Evolutionary conservation across 805 yeast genomes (phyloP).

Genomic region (Candida oleophila): DNA sequence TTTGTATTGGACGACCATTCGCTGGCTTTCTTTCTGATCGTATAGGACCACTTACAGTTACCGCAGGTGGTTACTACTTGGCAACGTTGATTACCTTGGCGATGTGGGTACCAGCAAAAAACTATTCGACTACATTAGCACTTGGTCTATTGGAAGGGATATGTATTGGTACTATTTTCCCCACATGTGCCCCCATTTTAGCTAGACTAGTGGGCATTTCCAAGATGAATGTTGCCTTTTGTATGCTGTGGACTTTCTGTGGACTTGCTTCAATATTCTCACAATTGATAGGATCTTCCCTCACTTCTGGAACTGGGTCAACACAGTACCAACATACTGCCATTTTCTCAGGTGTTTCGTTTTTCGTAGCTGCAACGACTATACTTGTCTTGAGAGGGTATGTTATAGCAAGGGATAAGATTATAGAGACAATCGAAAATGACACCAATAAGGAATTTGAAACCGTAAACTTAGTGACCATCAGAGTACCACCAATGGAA

Average conservation of each 20-base stretch:
- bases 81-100: conserved; percentile 31
- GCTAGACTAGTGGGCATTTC: conserved; percentile 55
- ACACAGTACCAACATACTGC: conserved; percentile 53
- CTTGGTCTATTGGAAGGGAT: conserved; percentile 55
- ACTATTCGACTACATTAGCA: conserved; percentile 52
- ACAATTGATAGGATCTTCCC: conserved; percentile 58
- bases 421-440: background rate
- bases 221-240: conserved; percentile 47
- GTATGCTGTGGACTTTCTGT: conserved; percentile 52
- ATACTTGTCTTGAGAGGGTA: conserved; percentile 53
- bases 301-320: conserved; percentile 39
- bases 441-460: background rate
- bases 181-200: conserved; percentile 50
- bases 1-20: conserved; percentile 53
- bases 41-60: conserved; percentile 52
- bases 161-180: conserved; percentile 62
- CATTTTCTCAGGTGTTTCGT: conserved; percentile 59
- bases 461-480: background rate
- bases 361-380: conserved; percentile 42
- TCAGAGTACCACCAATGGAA: background rate
- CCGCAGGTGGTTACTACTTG: conserved; percentile 21
- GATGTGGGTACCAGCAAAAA: conserved; percentile 50
- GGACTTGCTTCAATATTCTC: conserved; percentile 55
- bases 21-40: conserved; percentile 52
- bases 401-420: conserved; percentile 48